Evolutionary conservation across 176 grass and related monocot genomes (phyloP).

Genomic region (Chloris gayana): DNA sequence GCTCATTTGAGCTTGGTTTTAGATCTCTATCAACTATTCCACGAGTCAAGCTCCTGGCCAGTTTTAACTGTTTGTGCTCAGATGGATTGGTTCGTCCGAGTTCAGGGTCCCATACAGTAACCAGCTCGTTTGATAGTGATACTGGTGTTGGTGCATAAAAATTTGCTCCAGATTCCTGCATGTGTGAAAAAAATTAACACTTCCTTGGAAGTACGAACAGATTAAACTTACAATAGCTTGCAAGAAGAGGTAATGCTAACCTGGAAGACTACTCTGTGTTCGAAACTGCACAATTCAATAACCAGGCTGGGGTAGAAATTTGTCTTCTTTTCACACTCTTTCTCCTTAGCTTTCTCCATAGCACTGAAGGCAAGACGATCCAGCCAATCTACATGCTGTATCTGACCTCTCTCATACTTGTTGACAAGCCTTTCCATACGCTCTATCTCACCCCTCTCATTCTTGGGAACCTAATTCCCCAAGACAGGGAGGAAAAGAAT

Average conservation of each 20-base stretch:
- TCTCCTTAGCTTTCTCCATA: slow-evolving; percentile 83
- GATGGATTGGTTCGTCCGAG: slow-evolving; percentile 91
- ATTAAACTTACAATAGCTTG: not conserved
- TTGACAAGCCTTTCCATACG: slow-evolving; percentile 89
- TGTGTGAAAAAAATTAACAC: slow-evolving; percentile 27
- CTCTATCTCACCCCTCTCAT: slow-evolving; percentile 87
- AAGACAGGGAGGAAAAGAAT: not conserved
- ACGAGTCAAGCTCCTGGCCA: slow-evolving; percentile 92
- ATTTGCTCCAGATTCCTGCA: slow-evolving; percentile 85
- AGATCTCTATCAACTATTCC: slow-evolving; percentile 96
- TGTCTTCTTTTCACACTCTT: slow-evolving; percentile 48
- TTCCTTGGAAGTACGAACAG: not conserved
- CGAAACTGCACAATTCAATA: slow-evolving; percentile 86
- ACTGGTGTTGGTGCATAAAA: slow-evolving; percentile 68
- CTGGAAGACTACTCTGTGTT: slow-evolving; percentile 96
- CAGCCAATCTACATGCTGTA: slow-evolving; percentile 91
- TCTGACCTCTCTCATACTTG: slow-evolving; percentile 95
- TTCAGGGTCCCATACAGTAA: slow-evolving; percentile 87
- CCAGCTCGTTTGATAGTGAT: slow-evolving; percentile 85
- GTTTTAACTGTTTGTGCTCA: slow-evolving; percentile 92
- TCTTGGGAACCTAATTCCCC: slow-evolving; percentile 69
- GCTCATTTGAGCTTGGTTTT: slow-evolving; percentile 88
- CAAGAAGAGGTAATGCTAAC: slow-evolving; percentile 35
- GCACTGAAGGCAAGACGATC: slow-evolving; percentile 88
- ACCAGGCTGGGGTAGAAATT: slow-evolving; percentile 78